Conservation (phyloP, 2,329 filamentous ascomycete species). For the Davidsoniella eucalypti region DNA sequence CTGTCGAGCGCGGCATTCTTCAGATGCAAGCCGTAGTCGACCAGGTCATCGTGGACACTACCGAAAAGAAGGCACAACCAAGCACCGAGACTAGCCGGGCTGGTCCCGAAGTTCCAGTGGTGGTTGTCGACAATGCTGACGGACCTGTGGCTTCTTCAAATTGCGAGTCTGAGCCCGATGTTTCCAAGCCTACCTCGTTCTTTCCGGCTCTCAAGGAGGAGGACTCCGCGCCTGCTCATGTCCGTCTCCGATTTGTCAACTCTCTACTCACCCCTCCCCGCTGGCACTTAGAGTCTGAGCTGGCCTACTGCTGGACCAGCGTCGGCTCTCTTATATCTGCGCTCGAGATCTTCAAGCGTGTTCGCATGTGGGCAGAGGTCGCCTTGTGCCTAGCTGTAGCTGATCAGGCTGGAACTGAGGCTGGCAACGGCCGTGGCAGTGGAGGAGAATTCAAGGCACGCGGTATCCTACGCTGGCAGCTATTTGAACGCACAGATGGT, state of each 20-base stretch:
- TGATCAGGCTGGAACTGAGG: constrained; percentile 44
- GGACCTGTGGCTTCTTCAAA: constrained; percentile 11
- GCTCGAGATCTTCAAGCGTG: constrained; percentile 84
- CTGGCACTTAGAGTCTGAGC: constrained; percentile 88
- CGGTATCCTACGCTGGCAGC: constrained; percentile 56
- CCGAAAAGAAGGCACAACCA: constrained; percentile 18
- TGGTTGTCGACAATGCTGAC: constrained; percentile 24
- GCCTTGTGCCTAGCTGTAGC: constrained; percentile 66
- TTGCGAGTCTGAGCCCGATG: constrained; percentile 7
- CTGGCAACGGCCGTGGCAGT: constrained; percentile 34
- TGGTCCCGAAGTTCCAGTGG: constrained; percentile 27
- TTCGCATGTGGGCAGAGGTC: constrained; percentile 89
- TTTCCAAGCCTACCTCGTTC: constrained; percentile 52
- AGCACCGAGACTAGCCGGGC: constrained; percentile 15
- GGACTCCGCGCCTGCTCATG: constrained; percentile 61
- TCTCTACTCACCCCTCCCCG: constrained; percentile 67
- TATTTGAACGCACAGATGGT: constrained; percentile 53
- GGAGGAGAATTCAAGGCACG: constrained; percentile 65
- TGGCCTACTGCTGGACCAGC: constrained; percentile 81
- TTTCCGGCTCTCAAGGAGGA: constrained; percentile 54
- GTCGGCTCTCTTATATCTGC: constrained; percentile 79
- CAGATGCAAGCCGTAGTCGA: constrained; percentile 93
- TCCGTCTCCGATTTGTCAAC: constrained; percentile 72
- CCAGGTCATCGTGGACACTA: constrained; percentile 79
- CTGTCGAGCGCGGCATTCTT: constrained; percentile 73